phyloP scores from a whole-genome alignment of 345 rosid genomes.

The Pugionium cornutum region DNA sequence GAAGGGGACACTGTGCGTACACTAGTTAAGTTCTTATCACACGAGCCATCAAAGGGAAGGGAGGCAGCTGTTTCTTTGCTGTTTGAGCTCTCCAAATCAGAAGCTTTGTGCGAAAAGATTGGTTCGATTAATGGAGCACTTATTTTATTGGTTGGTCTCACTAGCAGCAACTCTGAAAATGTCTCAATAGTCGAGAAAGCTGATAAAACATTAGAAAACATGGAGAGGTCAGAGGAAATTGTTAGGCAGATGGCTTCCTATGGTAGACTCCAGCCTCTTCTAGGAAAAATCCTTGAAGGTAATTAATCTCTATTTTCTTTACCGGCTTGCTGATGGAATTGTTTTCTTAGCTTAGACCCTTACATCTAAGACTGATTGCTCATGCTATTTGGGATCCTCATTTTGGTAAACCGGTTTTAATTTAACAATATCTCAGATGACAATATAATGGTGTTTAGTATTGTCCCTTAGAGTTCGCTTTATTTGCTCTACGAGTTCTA shows the following conservation, averaged over 20 bases:
- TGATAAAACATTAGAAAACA: slow-evolving; percentile 76
- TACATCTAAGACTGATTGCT: too few relatives aligned
- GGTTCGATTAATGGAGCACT: slow-evolving; percentile 93
- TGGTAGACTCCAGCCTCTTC: slow-evolving; percentile 89
- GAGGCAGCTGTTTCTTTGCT: slow-evolving; percentile 90
- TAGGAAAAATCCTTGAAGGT: slow-evolving; percentile 87
- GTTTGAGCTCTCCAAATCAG: slow-evolving; percentile 90
- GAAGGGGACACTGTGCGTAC: slow-evolving; percentile 97
- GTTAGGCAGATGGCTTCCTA: slow-evolving; percentile 92
- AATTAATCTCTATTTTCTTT: slow-evolving; percentile 22
- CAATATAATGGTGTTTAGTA: not conserved
- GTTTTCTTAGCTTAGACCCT: not conserved
- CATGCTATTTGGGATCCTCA: too few relatives aligned
- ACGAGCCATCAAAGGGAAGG: slow-evolving; percentile 85
- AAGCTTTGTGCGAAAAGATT: slow-evolving; percentile 84
- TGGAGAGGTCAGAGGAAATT: slow-evolving; percentile 78
- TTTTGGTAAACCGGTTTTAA: not conserved
- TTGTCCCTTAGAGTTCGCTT: slow-evolving; percentile 5
- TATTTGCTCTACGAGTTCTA: slow-evolving; percentile 4
- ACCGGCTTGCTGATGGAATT: not conserved
- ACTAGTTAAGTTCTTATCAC: slow-evolving; percentile 79
- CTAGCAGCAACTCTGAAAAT: slow-evolving; percentile 84
- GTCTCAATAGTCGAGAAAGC: slow-evolving; percentile 81
- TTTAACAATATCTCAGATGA: not conserved
- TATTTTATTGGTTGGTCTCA: slow-evolving; percentile 89